A percentile compares a stretch with the other conserved stretches of the same genome.
These are phyloP conservation scores for Penicillium verrucosum DNA, from an alignment of 2,329 filamentous ascomycete genomes.

Conservation along the genomic window DNA sequence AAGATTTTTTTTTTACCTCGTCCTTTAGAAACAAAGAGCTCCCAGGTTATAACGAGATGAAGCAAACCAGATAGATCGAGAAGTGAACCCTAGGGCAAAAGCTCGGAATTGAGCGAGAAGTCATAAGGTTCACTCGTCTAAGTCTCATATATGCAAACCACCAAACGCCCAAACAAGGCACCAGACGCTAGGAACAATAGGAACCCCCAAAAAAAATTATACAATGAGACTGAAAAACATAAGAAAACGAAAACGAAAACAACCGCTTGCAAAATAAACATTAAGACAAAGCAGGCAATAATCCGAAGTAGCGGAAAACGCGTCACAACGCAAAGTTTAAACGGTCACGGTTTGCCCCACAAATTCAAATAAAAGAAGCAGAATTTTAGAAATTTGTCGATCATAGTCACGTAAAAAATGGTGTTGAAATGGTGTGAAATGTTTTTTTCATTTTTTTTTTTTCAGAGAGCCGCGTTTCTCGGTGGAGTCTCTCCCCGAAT, in stretches of 20 bases:
- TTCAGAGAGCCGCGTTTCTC: conserved; percentile 3
- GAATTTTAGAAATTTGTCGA: conserved; percentile 9
- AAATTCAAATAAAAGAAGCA: neutral
- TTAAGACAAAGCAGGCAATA: neutral
- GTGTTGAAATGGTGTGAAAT: neutral
- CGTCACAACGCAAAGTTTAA: conserved; percentile 3
- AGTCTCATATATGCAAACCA: neutral
- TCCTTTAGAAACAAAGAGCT: neutral
- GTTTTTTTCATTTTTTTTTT: neutral
- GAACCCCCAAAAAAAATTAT: neutral
- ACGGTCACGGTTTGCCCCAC: neutral
- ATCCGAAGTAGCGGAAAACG: neutral
- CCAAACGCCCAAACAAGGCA: conserved; percentile 9
- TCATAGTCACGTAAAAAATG: conserved; percentile 16
- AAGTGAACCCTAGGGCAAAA: neutral
- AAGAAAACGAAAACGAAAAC: neutral
- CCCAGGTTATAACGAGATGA: neutral
- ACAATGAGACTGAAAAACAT: neutral
- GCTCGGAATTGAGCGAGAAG: neutral
- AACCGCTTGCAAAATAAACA: neutral
- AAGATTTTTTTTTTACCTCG: neutral
- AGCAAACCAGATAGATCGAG: neutral
- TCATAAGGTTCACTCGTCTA: neutral
- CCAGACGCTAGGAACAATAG: conserved; percentile 5
- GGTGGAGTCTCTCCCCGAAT: conserved; percentile 2